Base-by-base conservation (phyloP, 176 grass and related monocot genomes). In the Leersia perrieri region DNA sequence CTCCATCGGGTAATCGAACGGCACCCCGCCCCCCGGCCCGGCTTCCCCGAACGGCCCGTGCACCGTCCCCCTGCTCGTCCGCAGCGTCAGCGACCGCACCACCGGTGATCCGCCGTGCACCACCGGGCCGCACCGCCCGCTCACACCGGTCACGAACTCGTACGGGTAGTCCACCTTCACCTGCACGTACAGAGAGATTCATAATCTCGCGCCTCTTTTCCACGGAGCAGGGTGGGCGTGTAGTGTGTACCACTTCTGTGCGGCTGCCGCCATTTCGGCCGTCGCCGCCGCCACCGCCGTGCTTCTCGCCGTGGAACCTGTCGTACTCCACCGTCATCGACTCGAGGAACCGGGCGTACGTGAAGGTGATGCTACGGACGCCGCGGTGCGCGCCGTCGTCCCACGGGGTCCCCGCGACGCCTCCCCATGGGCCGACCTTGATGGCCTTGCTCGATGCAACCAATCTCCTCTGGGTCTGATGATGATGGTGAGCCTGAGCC, bases 391-490 rank as follows among this genome's bases (percentile, higher is more conserved):
- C 9, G 39, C 74, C 74, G 30, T 90, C 84, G 68, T 90, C 84
- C 88, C 84, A 90, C 60, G 34, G 68, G 41, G 13, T 79, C 58
- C 88, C 80, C 31, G 69, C 74, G 66, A 41, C 35, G n/a, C 88
- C 83, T 68, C 88, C 88, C 79, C 79, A 86, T 6, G 80, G 88
- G 3, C 75, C 84, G 64, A 83, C 69, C 45, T 7, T 75, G 74
- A 90, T 67, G 3, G 41, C 72, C 63, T 87, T 90, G 88, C 70
- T 80, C 39, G 84, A 90, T 18, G 83, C 63, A 51, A 87, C 51
- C 38, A 87, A 60, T 68, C 60, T 74, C 11, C 35, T 71, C 34
- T 66, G n/a, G n/a, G n/a, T n/a, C n/a, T n/a, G n/a, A n/a, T n/a
- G 63, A 0, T 66, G 45, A 1, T 63, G n/a, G n/a, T n/a, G n/a